Percentiles rank a stretch among this genome's conserved stretches.
Conservation (phyloP, 1,139 yeast genomes). For the Blastobotrys arbuscula region DNA sequence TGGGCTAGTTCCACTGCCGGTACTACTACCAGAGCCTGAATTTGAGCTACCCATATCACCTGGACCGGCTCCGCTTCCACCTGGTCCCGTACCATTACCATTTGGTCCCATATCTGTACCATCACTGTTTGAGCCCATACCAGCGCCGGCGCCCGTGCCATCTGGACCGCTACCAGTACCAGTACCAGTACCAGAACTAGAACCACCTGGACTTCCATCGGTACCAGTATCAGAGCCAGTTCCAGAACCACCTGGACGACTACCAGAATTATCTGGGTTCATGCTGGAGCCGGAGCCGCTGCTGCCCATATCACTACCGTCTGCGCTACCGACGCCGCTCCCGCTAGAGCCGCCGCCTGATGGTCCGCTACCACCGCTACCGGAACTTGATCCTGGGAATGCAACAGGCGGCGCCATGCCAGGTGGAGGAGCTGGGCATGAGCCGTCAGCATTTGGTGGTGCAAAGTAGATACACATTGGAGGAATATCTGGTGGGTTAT, state of each 20-base stretch:
- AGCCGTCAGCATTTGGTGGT: conserved; percentile 9
- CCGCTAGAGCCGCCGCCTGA: conserved; percentile 2
- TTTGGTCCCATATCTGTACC: conserved; percentile 6
- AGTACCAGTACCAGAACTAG: conserved; percentile 10
- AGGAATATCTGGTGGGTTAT: conserved; percentile 2
- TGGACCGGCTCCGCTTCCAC: conserved; percentile 12
- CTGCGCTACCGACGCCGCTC: conserved; percentile 8
- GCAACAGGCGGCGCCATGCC: conserved; percentile 5
- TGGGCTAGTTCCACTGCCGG: conserved; percentile 9
- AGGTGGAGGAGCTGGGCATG: conserved; percentile 5
- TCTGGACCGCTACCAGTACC: conserved; percentile 10
- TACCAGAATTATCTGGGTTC: conserved; percentile 4
- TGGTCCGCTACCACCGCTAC: neutral
- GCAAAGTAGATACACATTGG: conserved; percentile 13
- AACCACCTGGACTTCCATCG: neutral
- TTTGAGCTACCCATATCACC: no score
- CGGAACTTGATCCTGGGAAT: conserved; percentile 7
- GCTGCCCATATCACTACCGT: conserved; percentile 12
- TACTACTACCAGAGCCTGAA: conserved; percentile 11
- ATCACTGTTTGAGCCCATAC: conserved; percentile 7
- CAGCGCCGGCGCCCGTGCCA: conserved; percentile 8
- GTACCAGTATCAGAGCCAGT: no score
- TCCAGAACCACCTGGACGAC: conserved; percentile 9
- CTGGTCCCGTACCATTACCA: conserved; percentile 10
- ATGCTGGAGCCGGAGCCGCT: neutral